Percentiles rank a stretch among this genome's conserved stretches.
Evolutionary conservation across 2,329 filamentous ascomycete genomes (phyloP).

Genomic region (Metarhizium sp.): DNA sequence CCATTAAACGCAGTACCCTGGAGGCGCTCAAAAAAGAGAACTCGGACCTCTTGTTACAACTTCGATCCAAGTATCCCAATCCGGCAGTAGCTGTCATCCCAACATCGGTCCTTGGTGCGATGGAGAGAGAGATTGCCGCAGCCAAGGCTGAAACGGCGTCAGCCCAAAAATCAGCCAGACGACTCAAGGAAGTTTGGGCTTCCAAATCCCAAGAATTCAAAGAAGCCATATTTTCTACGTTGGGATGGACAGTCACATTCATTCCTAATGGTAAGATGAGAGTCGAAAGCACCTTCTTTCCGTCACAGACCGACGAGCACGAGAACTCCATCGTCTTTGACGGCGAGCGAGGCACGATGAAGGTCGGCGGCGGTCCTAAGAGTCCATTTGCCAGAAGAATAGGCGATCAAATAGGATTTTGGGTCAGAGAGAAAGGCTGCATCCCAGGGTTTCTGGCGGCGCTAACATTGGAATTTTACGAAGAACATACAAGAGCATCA

Average conservation of each 20-base stretch:
- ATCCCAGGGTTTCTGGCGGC: conserved; percentile 90
- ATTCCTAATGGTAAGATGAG: conserved; percentile 95
- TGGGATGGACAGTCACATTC: conserved; percentile 93
- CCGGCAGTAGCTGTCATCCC: conserved; percentile 59
- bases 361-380: conserved; percentile 82
- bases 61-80: conserved; percentile 37
- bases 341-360: conserved; percentile 93
- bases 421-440: conserved; percentile 88
- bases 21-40: conserved; percentile 75
- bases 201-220: conserved; percentile 91
- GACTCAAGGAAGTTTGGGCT: conserved; percentile 87
- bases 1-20: conserved; percentile 74
- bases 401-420: conserved; percentile 80
- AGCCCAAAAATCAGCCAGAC: conserved; percentile 72
- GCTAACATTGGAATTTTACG: conserved; percentile 87
- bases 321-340: conserved; percentile 76
- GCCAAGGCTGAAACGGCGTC: conserved; percentile 60
- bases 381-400: conserved; percentile 83
- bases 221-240: conserved; percentile 81
- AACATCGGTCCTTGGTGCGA: conserved; percentile 62
- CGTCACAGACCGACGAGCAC: conserved; percentile 57
- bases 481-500: conserved; percentile 39
- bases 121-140: conserved; percentile 66
- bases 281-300: conserved; percentile 78
- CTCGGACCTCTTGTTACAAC: conserved; percentile 65